phyloP scores from a whole-genome alignment of 1,284 basidiomycete species.

The Gastroboletus turbinatus region DNA sequence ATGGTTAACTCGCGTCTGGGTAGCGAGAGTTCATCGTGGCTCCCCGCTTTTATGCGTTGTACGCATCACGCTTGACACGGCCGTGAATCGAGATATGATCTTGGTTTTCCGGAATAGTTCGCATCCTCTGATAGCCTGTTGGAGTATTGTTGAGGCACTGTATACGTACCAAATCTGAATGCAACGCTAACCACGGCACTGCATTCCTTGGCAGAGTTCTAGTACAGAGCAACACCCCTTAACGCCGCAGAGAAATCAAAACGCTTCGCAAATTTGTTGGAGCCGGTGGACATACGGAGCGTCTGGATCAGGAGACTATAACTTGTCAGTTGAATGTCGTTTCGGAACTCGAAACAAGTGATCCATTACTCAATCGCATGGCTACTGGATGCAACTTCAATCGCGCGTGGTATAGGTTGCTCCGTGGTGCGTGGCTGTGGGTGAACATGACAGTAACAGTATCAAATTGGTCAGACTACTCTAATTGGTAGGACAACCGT shows the following conservation, averaged over 20 bases:
- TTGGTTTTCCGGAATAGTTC: background rate
- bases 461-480: background rate
- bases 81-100: background rate
- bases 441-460: background rate
- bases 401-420: background rate
- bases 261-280: background rate
- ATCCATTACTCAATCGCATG: no score
- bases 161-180: background rate
- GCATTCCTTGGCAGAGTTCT: background rate
- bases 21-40: background rate
- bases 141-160: background rate
- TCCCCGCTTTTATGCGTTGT: conserved; percentile 6
- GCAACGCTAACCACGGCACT: background rate
- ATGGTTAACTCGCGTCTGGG: no score
- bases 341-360: background rate
- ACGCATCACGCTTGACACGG: background rate
- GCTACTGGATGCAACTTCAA: background rate
- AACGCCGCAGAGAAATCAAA: conserved; percentile 6
- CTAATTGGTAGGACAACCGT: no score
- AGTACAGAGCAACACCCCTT: background rate
- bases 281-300: background rate
- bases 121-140: background rate
- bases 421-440: background rate
- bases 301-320: no score
- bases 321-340: no score